Conservation (phyloP, 2,329 filamentous ascomycete species). For the Scedosporium aurantiacum region DNA sequence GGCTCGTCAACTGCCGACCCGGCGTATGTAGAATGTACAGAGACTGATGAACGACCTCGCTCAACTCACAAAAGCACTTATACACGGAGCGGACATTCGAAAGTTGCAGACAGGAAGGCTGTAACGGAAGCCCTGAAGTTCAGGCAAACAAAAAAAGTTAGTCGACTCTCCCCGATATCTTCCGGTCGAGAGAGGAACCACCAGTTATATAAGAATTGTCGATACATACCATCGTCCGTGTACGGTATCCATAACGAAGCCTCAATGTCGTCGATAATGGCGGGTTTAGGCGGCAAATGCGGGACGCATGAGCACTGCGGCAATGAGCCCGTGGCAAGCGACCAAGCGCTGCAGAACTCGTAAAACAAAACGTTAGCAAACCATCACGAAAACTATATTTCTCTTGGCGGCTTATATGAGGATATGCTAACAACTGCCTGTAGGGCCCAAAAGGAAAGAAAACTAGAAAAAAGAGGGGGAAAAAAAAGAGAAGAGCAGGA, state of each 20-base stretch:
- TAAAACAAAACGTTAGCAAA: too few relatives aligned
- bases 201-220: background rate
- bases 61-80: slow-evolving; percentile 60
- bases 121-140: slow-evolving; percentile 35
- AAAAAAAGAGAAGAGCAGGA: background rate
- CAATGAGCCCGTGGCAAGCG: slow-evolving; percentile 49
- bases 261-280: slow-evolving; percentile 49
- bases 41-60: slow-evolving; percentile 62
- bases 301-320: slow-evolving; percentile 49
- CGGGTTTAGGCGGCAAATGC: slow-evolving; percentile 46
- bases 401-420: background rate
- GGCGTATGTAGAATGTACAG: slow-evolving; percentile 64
- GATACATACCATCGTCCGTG: slow-evolving; percentile 41
- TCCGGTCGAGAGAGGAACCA: background rate
- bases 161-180: background rate
- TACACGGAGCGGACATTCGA: slow-evolving; percentile 59
- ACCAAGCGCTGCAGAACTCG: slow-evolving; percentile 43
- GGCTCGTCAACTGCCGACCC: slow-evolving; percentile 51
- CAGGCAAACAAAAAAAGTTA: slow-evolving; percentile 2
- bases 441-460: background rate
- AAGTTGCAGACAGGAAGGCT: slow-evolving; percentile 47
- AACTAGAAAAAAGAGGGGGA: too few relatives aligned
- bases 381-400: background rate
- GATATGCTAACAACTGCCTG: background rate
- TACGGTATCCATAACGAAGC: slow-evolving; percentile 49